Evolutionary conservation across 129 eudicot genomes (phyloP), one percentile per base, ranked within the genome.

Genomic region (Chrysanthemum seticuspe): DNA sequence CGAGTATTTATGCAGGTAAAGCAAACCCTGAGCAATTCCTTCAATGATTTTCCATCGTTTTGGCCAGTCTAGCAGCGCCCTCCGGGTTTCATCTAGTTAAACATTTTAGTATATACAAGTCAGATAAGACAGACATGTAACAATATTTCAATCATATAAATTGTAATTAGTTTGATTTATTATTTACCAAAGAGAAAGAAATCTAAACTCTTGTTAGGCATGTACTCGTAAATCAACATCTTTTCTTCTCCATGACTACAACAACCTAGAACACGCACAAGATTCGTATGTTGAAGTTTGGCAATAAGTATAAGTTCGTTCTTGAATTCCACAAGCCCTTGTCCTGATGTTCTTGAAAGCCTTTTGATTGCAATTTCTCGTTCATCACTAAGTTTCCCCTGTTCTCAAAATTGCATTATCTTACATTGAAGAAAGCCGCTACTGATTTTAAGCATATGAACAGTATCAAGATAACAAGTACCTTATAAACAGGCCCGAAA

Each of bases 1-100:
- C 1, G 91, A 88, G 66, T 88, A 84, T 10, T 76, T 84, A 62
- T 86, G 91, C 75, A 86, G 80, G 60, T 88, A 88, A 5, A 86
- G 11, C 62, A 88, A 69, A 40, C 91, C 86, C 23, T 89, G 81
- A 59, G 85, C 82, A 59, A 86, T 74, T 55, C 96, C 96, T 58
- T 72, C 69, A 45, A 69, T 72, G 23, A 63, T 63, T 10, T 62
- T 13, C 5, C 6, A 31, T 31, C 23, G 50, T 7, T 21, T 62
- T 5, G 68, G n/a, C 68, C 50, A 14, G 15, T 62, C 49, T 6
- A 62, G 50, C 68, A 12, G 19, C n/a, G 49, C 68, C 67, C 14
- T 62, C 3, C 68, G 4, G 50, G 14, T 62, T 13, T 64, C 69
- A 64, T 64, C 52, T 64, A 15, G 2, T 40, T 40, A 40, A 15